phyloP scores from a whole-genome alignment of 2,329 filamentous ascomycete genomes.

The Bipolaris victoriae region DNA sequence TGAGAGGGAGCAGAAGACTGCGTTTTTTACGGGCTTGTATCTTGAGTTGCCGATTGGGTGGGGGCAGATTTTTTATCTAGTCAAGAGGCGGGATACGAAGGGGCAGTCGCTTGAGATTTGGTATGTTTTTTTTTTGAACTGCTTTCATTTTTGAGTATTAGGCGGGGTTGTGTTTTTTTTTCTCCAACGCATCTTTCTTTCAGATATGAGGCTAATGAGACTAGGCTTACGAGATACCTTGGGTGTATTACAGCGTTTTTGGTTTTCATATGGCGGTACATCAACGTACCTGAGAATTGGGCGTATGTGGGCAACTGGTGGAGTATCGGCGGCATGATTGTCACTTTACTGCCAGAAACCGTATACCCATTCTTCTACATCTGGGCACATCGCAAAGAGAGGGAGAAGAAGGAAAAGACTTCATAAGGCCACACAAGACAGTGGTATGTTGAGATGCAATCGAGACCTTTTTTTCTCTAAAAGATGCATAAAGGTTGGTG shows the following conservation, averaged over 20 bases:
- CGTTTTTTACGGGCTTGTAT: conserved; percentile 49
- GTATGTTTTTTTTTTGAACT: conserved; percentile 26
- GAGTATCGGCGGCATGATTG: conserved; percentile 44
- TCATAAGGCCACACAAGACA: conserved; percentile 3
- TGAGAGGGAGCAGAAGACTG: conserved; percentile 50
- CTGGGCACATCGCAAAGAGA: conserved; percentile 38
- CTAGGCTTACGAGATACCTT: conserved; percentile 48
- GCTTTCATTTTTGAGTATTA: too few relatives aligned
- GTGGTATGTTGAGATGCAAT: background rate
- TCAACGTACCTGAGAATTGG: conserved; percentile 51
- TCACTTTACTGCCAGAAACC: conserved; percentile 50
- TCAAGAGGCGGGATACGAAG: conserved; percentile 41
- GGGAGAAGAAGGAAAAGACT: conserved; percentile 18
- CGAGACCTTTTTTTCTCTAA: too few relatives aligned
- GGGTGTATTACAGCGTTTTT: conserved; percentile 49
- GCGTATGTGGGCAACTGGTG: conserved; percentile 44
- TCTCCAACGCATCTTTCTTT: too few relatives aligned
- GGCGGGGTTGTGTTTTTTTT: too few relatives aligned
- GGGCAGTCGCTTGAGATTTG: conserved; percentile 52
- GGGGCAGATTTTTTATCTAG: conserved; percentile 42
- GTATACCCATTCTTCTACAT: conserved; percentile 50
- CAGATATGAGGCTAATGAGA: background rate
- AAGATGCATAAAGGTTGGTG: background rate
- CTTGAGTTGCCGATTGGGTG: conserved; percentile 50
- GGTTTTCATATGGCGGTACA: conserved; percentile 50